A percentile compares a stretch with the other conserved stretches of the same genome.
phyloP scores from a whole-genome alignment of 768 basidiomycete species.

The Lentinus tigrinus region DNA sequence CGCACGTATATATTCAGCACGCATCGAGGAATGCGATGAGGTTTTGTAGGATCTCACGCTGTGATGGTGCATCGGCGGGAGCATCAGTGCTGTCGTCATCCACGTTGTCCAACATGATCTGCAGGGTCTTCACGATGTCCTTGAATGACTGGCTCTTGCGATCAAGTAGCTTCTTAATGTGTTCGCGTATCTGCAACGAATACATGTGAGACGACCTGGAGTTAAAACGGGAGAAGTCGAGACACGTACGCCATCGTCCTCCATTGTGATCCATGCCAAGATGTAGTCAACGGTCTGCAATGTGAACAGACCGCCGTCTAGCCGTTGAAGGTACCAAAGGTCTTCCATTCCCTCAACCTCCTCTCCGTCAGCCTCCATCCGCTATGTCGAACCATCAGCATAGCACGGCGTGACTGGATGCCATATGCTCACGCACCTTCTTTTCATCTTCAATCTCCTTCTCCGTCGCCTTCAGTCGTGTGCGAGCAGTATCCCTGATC shows the following conservation, averaged over 20 bases:
- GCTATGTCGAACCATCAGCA: conserved; percentile 35
- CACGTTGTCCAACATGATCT: conserved; percentile 71
- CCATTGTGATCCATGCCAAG: conserved; percentile 93
- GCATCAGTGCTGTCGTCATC: conserved; percentile 46
- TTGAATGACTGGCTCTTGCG: conserved; percentile 69
- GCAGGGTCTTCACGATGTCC: conserved; percentile 71
- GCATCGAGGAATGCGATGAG: conserved; percentile 62
- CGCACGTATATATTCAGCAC: conserved; percentile 27
- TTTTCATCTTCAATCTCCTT: conserved; percentile 68
- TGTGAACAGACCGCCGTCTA: conserved; percentile 86
- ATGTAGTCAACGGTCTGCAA: conserved; percentile 93
- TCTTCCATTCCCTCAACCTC: conserved; percentile 67
- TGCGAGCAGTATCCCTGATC: conserved; percentile 69
- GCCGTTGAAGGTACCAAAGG: conserved; percentile 77
- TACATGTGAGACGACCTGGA: conserved; percentile 1
- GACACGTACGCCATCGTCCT: conserved; percentile 88
- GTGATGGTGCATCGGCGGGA: conserved; percentile 44
- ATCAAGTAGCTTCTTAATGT: conserved; percentile 72
- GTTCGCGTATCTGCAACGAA: conserved; percentile 66
- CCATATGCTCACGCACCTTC: conserved; percentile 42
- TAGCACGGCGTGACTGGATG: neutral
- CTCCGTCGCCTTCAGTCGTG: conserved; percentile 60
- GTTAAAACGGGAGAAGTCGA: neutral
- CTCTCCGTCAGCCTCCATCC: conserved; percentile 55
- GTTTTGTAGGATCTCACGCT: conserved; percentile 66